Percentiles rank a stretch among this genome's conserved stretches.
These are phyloP conservation scores for Phyllosticta paracitricarpa DNA, from an alignment of 2,329 filamentous ascomycete genomes.

Conservation along the genomic window DNA sequence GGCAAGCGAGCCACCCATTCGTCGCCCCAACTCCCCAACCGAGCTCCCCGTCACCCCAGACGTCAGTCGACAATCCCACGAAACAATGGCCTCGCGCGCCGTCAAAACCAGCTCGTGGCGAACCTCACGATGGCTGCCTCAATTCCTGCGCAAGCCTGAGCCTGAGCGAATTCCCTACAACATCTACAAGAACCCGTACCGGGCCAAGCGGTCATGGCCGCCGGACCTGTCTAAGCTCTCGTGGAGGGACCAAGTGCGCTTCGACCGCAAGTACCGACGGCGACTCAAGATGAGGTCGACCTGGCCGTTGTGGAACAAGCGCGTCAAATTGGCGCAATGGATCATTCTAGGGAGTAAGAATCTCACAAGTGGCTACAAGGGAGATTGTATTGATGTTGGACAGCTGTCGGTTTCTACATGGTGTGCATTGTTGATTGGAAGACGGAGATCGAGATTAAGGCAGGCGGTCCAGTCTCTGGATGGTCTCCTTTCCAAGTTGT, in stretches of 20 bases:
- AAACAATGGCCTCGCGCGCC: background rate
- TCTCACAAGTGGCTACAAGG: background rate
- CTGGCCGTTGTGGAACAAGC: slow-evolving; percentile 55
- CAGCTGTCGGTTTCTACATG: slow-evolving; percentile 5
- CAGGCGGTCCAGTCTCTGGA: background rate
- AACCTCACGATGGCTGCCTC: background rate
- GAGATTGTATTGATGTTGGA: slow-evolving; percentile 18
- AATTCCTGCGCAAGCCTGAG: slow-evolving; percentile 22
- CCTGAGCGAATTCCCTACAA: slow-evolving; percentile 23
- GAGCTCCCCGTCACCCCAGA: background rate
- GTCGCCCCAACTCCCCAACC: background rate
- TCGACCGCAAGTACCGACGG: slow-evolving; percentile 70
- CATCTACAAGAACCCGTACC: slow-evolving; percentile 48
- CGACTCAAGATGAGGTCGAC: slow-evolving; percentile 52
- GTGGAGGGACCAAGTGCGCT: slow-evolving; percentile 62
- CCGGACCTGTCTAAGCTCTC: slow-evolving; percentile 64
- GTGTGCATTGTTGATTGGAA: background rate
- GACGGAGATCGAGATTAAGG: background rate
- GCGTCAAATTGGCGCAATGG: slow-evolving; percentile 56
- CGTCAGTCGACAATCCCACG: background rate
- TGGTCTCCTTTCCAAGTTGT: background rate
- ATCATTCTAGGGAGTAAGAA: slow-evolving; percentile 44
- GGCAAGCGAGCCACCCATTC: slow-evolving; percentile 3
- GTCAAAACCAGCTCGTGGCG: background rate
- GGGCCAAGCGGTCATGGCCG: slow-evolving; percentile 65